Conservation (phyloP, 1,284 basidiomycete genomes). For the Anthracocystis walkeri region DNA sequence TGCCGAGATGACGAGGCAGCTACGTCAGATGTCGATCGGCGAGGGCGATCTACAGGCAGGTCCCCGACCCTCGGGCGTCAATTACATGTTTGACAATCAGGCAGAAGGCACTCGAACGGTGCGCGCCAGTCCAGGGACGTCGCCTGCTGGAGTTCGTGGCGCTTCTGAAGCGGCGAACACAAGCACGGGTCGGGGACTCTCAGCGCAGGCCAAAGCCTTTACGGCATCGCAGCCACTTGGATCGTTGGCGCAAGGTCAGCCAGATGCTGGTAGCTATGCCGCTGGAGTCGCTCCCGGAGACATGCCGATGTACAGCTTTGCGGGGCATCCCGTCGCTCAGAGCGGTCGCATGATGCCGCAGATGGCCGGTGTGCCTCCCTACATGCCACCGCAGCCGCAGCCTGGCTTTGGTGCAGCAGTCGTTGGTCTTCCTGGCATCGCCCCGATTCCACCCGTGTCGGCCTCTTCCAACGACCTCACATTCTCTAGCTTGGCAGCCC, state of each 20-base stretch:
- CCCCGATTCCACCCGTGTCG: constrained; percentile 1
- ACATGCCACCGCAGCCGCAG: constrained; percentile 18
- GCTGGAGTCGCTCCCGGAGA: constrained; percentile 7
- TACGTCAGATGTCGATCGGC: constrained; percentile 48
- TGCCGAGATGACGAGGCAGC: constrained; percentile 41
- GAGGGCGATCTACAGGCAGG: constrained; percentile 10
- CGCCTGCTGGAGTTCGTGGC: constrained; percentile 24
- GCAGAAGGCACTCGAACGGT: constrained; percentile 44
- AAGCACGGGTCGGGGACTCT: constrained; percentile 18
- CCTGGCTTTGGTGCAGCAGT: constrained; percentile 8
- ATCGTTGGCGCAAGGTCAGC: constrained; percentile 11
- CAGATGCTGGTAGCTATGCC: constrained; percentile 2
- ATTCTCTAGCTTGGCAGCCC: constrained; percentile 48
- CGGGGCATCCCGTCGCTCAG: constrained; percentile 4
- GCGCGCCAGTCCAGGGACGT: constrained; percentile 46
- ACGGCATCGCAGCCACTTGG: constrained; percentile 22
- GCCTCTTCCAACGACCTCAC: constrained; percentile 33
- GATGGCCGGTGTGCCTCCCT: constrained; percentile 21
- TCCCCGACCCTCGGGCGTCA: constrained; percentile 2
- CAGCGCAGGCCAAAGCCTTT: constrained; percentile 43
- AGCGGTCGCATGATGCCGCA: constrained; percentile 15
- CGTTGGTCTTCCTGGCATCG: constrained; percentile 8
- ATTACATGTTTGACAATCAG: constrained; percentile 32
- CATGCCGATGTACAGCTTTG: constrained; percentile 11
- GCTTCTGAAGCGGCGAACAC: neutral